A percentile compares a stretch with the other conserved stretches of the same genome.
Conservation (phyloP, 2,329 filamentous ascomycete genomes). For the Alternaria angustiovoidea region DNA sequence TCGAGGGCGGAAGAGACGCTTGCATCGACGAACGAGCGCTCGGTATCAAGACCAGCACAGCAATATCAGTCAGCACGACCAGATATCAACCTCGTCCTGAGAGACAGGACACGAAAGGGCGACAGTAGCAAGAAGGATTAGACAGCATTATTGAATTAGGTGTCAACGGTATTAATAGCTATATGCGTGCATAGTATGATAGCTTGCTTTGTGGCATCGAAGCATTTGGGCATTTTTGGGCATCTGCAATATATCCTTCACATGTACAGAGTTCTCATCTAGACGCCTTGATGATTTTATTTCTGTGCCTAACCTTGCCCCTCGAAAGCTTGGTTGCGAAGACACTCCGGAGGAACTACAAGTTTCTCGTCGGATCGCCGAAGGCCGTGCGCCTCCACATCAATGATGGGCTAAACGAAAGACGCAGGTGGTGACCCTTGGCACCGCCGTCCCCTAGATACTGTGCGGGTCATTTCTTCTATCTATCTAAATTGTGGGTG, state of each 20-base stretch:
- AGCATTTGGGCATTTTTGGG: constrained; percentile 22
- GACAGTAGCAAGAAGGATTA: constrained; percentile 43
- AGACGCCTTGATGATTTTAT: background rate
- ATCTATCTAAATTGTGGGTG: background rate
- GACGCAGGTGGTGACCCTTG: background rate
- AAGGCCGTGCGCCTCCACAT: constrained; percentile 14
- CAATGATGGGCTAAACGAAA: background rate
- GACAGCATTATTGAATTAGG: constrained; percentile 8
- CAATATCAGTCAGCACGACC: constrained; percentile 45
- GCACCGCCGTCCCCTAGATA: background rate
- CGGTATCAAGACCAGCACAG: constrained; percentile 17
- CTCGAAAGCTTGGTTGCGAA: background rate
- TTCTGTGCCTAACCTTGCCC: too few species aligned
- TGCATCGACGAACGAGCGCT: constrained; percentile 27
- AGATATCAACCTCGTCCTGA: constrained; percentile 41
- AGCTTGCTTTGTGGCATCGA: constrained; percentile 12
- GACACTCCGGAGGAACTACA: background rate
- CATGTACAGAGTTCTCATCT: background rate
- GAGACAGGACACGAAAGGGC: constrained; percentile 38
- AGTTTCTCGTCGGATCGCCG: constrained; percentile 4
- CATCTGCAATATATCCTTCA: constrained; percentile 12
- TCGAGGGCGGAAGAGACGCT: constrained; percentile 23
- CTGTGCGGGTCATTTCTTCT: constrained; percentile 1
- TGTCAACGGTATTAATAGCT: constrained; percentile 16
- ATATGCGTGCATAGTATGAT: constrained; percentile 8